phyloP scores from a whole-genome alignment of 208 protist genomes.

The Leishmania guyanensis region DNA sequence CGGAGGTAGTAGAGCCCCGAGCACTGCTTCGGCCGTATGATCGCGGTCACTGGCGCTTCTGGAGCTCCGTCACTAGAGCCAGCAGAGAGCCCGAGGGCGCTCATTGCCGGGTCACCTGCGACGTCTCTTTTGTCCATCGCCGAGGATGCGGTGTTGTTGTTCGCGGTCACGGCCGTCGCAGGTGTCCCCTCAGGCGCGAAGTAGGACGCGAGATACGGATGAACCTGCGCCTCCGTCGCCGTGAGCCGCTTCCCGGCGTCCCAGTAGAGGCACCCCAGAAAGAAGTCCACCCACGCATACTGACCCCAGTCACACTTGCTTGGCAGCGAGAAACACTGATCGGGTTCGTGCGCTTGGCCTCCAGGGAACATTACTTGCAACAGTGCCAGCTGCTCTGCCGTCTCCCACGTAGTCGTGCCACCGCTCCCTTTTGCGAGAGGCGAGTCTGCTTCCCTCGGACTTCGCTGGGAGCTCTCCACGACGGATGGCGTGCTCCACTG shows the following conservation, averaged over 20 bases:
- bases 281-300: constrained; percentile 43
- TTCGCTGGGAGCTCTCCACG: background rate
- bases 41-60: background rate
- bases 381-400: constrained; percentile 26
- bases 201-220: constrained; percentile 47
- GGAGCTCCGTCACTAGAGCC: background rate
- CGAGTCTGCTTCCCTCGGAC: background rate
- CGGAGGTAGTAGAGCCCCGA: constrained; percentile 47
- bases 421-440: background rate
- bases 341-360: background rate
- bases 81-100: background rate
- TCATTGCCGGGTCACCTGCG: background rate
- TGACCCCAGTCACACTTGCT: constrained; percentile 1
- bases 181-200: background rate
- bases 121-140: background rate
- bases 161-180: background rate
- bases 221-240: constrained; percentile 48
- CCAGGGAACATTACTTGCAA: constrained; percentile 19
- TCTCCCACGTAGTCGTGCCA: constrained; percentile 26
- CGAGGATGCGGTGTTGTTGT: background rate
- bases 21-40: constrained; percentile 11
- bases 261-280: constrained; percentile 65
- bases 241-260: constrained; percentile 61
- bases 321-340: constrained; percentile 16
- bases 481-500: constrained; percentile 4